Evolutionary conservation across 176 grass and related monocot species (phyloP).

Genomic region (Ampelocalamus luodianensis): DNA sequence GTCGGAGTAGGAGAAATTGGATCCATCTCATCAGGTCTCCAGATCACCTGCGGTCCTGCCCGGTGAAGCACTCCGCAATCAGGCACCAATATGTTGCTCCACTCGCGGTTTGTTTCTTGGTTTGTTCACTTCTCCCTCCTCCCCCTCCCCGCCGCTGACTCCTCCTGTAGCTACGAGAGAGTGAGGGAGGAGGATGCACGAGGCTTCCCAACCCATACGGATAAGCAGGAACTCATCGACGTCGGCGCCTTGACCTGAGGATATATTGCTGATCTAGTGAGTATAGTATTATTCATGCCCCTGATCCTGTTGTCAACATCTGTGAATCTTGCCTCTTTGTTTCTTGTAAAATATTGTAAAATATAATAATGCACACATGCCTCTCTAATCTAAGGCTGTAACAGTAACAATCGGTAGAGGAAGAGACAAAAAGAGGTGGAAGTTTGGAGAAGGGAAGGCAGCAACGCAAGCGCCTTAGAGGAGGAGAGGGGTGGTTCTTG

Average conservation of each 20-base stretch:
- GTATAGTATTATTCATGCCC: not conserved
- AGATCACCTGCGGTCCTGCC: not conserved
- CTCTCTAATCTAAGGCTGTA: constrained; percentile 1
- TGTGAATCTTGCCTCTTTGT: too few species aligned
- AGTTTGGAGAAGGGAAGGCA: constrained; percentile 19
- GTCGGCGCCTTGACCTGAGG: constrained; percentile 22
- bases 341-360: too few species aligned
- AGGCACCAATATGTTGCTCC: constrained; percentile 29
- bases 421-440: not conserved
- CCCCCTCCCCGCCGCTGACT: not conserved
- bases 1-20: not conserved
- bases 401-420: not conserved
- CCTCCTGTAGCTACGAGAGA: constrained; percentile 10
- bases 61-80: constrained; percentile 20
- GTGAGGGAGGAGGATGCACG: constrained; percentile 6
- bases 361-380: constrained; percentile 38
- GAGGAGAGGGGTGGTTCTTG: not conserved
- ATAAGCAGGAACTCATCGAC: constrained; percentile 21
- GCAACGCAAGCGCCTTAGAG: not conserved
- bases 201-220: constrained; percentile 13
- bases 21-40: constrained; percentile 1
- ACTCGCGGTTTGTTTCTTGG: not conserved
- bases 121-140: not conserved
- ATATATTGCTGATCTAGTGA: not conserved
- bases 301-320: not conserved